Percentiles rank a stretch among this genome's conserved stretches.
These are phyloP conservation scores for Amesomyces nigricolor DNA, from an alignment of 2,329 filamentous ascomycete species.

Conservation along the genomic window DNA sequence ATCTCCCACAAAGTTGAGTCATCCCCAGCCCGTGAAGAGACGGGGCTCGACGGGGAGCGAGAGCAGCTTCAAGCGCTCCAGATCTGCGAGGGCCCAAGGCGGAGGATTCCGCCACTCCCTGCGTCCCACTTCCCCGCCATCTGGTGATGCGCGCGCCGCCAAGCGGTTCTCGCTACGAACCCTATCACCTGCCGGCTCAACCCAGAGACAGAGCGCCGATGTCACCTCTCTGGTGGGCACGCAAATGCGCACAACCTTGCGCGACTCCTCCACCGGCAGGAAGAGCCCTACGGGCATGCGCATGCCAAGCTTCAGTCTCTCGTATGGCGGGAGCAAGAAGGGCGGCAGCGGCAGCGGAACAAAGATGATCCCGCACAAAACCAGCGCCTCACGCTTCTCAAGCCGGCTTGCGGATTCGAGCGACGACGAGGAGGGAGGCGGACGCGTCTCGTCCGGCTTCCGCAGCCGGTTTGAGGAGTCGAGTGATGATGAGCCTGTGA, in stretches of 20 bases:
- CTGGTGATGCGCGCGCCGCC: conserved; percentile 13
- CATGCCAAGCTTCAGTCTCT: conserved; percentile 40
- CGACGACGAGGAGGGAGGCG: conserved; percentile 50
- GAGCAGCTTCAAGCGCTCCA: conserved; percentile 73
- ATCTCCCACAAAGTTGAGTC: background rate
- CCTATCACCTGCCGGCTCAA: conserved; percentile 58
- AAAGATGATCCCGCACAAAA: conserved; percentile 16
- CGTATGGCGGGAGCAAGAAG: conserved; percentile 31
- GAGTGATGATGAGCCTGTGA: conserved; percentile 57
- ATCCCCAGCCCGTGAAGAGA: conserved; percentile 40
- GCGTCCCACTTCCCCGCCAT: conserved; percentile 44
- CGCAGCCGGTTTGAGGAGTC: conserved; percentile 64
- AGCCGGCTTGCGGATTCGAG: conserved; percentile 59
- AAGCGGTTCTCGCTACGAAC: conserved; percentile 62
- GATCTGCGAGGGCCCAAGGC: conserved; percentile 40
- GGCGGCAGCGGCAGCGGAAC: conserved; percentile 12
- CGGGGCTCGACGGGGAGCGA: conserved; percentile 62
- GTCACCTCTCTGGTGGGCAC: conserved; percentile 31
- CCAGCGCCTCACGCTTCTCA: conserved; percentile 38
- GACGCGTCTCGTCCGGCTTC: conserved; percentile 32
- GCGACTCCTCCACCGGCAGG: conserved; percentile 33
- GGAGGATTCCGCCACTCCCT: conserved; percentile 69
- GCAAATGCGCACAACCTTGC: conserved; percentile 43
- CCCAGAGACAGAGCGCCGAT: conserved; percentile 42
- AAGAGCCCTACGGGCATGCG: conserved; percentile 31